Conservation (phyloP, 2,329 filamentous ascomycete genomes). For the Exophiala lecanii-corni region DNA sequence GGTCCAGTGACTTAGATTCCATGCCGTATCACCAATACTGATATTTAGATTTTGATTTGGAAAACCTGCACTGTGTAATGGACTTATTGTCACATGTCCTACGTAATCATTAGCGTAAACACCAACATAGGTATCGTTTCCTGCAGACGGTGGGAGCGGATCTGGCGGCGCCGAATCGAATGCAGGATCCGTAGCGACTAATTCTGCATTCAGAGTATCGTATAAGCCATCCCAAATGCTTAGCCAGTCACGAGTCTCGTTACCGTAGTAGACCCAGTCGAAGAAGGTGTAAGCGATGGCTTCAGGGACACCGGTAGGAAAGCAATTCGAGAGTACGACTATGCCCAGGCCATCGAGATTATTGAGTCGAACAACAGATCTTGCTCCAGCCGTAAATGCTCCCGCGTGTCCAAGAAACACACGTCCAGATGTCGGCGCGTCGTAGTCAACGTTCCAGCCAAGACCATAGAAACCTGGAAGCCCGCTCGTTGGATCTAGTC, state of each 20-base stretch:
- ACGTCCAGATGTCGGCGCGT: neutral
- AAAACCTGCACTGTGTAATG: neutral
- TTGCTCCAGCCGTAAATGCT: constrained; percentile 2
- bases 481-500: neutral
- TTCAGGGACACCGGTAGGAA: constrained; percentile 4
- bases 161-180: neutral
- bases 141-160: neutral
- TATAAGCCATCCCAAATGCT: neutral
- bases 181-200: neutral
- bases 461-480: constrained; percentile 4
- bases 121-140: neutral
- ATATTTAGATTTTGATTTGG: constrained; percentile 2
- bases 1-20: constrained; percentile 1
- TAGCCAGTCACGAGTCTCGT: constrained; percentile 2
- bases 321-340: constrained; percentile 5
- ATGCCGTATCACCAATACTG: neutral
- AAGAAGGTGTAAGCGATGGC: constrained; percentile 4
- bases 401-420: constrained; percentile 6
- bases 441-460: constrained; percentile 8
- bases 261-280: constrained; percentile 5
- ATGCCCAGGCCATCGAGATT: constrained; percentile 3
- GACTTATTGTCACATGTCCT: neutral
- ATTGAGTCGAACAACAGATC: neutral
- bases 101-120: constrained; percentile 4
- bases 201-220: neutral